Conservation (phyloP, 495 filamentous ascomycete genomes). For the Penicillium daleae region DNA sequence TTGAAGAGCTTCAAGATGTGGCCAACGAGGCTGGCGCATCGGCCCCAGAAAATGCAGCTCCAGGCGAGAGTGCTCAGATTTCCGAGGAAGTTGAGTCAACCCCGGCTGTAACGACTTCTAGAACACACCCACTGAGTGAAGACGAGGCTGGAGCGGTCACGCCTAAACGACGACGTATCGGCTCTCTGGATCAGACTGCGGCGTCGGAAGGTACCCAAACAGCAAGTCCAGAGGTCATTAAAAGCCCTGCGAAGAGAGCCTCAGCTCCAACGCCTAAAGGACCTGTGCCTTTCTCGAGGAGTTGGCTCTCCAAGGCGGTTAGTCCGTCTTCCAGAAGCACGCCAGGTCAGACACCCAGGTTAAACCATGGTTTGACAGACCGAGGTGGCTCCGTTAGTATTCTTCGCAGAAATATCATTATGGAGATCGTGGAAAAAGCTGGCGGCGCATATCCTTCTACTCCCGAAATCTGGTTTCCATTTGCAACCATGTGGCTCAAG, state of each 20-base stretch:
- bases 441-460: slow-evolving; percentile 75
- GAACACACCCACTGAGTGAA: not conserved
- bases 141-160: not conserved
- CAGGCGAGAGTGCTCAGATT: not conserved
- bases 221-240: not conserved
- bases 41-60: not conserved
- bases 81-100: not conserved
- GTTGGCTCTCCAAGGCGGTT: not conserved
- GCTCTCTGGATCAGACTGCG: slow-evolving; percentile 1
- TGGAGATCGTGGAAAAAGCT: slow-evolving; percentile 69
- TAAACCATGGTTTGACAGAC: slow-evolving; percentile 17
- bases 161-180: slow-evolving; percentile 12
- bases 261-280: not conserved
- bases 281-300: not conserved
- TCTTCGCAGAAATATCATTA: slow-evolving; percentile 64
- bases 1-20: not conserved
- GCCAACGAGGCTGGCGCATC: not conserved
- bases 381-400: slow-evolving; percentile 51
- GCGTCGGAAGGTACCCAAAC: not conserved
- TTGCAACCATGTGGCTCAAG: slow-evolving; percentile 63
- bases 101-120: not conserved
- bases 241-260: not conserved
- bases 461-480: slow-evolving; percentile 73
- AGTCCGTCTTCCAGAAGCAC: not conserved
- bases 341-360: not conserved